Percentiles rank a stretch among this genome's conserved stretches.
These are phyloP conservation scores for Russula virescens DNA, from an alignment of 768 basidiomycete species.

Conservation along the genomic window DNA sequence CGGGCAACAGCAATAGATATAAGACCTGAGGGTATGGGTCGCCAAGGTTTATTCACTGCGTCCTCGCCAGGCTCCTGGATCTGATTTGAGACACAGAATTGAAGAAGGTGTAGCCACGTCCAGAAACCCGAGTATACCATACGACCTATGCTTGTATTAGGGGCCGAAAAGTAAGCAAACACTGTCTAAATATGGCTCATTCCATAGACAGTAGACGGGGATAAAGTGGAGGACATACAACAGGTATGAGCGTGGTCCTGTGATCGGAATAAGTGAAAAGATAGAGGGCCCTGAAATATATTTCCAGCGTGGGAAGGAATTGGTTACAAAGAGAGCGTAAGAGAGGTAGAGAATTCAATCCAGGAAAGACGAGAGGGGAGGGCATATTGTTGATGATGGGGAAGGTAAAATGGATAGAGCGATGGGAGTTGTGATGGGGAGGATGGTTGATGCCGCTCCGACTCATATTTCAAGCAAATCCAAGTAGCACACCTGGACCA, in stretches of 20 bases:
- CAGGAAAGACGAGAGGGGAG: background rate
- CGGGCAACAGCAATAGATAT: constrained; percentile 22
- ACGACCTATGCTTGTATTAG: background rate
- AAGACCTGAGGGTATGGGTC: constrained; percentile 27
- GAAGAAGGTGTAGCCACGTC: constrained; percentile 31
- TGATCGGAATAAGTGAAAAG: constrained; percentile 12
- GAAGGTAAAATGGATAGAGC: too few species aligned
- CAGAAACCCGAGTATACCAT: constrained; percentile 17
- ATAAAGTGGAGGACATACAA: background rate
- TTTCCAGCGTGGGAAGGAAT: background rate
- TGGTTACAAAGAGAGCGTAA: background rate
- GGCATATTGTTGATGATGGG: background rate
- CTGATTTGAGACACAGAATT: constrained; percentile 30
- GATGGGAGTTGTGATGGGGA: too few species aligned
- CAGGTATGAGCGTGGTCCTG: constrained; percentile 14
- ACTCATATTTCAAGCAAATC: too few species aligned
- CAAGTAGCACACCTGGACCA: too few species aligned
- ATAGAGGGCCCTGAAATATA: constrained; percentile 2
- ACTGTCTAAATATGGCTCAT: background rate
- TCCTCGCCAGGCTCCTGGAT: constrained; percentile 26
- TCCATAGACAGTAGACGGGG: too few species aligned
- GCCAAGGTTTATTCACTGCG: constrained; percentile 25
- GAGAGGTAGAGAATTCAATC: background rate
- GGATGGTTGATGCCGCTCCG: too few species aligned
- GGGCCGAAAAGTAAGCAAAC: constrained; percentile 10